phyloP scores from a whole-genome alignment of 805 yeast species.

The Cyberlindnera petersonii region DNA sequence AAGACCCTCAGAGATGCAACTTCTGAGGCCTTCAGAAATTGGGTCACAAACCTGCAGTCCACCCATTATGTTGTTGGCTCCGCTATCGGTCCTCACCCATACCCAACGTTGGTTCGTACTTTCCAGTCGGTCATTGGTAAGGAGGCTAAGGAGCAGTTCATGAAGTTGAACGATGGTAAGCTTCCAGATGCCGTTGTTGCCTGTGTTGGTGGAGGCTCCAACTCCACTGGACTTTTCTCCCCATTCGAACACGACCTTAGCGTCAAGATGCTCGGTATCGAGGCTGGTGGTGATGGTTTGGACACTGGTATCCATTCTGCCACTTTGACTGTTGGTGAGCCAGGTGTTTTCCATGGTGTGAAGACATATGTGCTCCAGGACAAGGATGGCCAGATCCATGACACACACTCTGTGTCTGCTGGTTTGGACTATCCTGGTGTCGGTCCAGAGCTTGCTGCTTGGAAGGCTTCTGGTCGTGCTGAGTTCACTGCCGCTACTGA shows the following conservation, averaged over 20 bases:
- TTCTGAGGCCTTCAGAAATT: slow-evolving; percentile 90
- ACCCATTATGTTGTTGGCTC: slow-evolving; percentile 97
- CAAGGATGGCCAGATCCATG: slow-evolving; percentile 92
- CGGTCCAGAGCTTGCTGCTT: slow-evolving; percentile 94
- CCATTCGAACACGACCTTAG: slow-evolving; percentile 81
- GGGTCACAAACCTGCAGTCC: slow-evolving; percentile 84
- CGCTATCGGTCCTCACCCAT: slow-evolving; percentile 99
- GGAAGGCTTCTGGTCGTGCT: slow-evolving; percentile 95
- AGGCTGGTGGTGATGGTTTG: slow-evolving; percentile 98
- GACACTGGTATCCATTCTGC: slow-evolving; percentile 91
- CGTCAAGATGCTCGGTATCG: slow-evolving; percentile 87
- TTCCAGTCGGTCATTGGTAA: slow-evolving; percentile 96
- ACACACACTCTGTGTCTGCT: slow-evolving; percentile 97
- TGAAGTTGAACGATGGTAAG: slow-evolving; percentile 69
- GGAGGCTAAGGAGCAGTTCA: slow-evolving; percentile 91
- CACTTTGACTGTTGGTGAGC: slow-evolving; percentile 88
- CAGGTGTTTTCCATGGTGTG: slow-evolving; percentile 98
- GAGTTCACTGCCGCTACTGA: slow-evolving; percentile 89
- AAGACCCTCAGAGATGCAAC: slow-evolving; percentile 96
- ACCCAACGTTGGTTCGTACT: slow-evolving; percentile 95
- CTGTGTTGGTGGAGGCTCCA: slow-evolving; percentile 99
- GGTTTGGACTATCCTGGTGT: slow-evolving; percentile 99
- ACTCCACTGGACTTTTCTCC: slow-evolving; percentile 91
- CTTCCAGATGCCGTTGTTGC: slow-evolving; percentile 95
- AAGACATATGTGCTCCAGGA: slow-evolving; percentile 90